These are phyloP conservation scores for Rubus parviflorus DNA, from an alignment of 306 rosid species.

Conservation along the genomic window DNA sequence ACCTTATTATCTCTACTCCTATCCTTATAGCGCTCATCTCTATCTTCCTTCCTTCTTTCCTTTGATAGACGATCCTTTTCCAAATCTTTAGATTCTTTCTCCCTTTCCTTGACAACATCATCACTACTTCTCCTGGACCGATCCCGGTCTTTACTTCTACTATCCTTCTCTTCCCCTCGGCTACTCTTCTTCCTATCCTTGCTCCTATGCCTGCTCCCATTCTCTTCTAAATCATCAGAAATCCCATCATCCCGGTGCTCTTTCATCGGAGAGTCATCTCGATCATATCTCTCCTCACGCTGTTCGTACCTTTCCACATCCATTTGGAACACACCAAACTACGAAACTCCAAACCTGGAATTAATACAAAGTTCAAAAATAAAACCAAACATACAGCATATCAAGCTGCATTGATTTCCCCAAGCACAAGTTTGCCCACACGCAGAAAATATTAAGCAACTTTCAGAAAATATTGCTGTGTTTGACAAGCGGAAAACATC, in stretches of 20 bases:
- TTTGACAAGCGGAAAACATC: not conserved
- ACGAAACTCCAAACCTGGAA: conserved; percentile 12
- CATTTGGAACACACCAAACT: conserved; percentile 28
- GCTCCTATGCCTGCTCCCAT: conserved; percentile 58
- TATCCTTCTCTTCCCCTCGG: conserved; percentile 69
- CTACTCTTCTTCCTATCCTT: conserved; percentile 76
- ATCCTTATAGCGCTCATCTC: conserved; percentile 72
- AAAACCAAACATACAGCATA: not conserved
- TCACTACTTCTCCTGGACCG: conserved; percentile 48
- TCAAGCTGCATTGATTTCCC: not conserved
- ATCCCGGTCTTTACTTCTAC: conserved; percentile 63
- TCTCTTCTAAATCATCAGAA: conserved; percentile 41
- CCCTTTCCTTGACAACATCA: conserved; percentile 50
- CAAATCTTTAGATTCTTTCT: conserved; percentile 46
- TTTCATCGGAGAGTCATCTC: conserved; percentile 40
- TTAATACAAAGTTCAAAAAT: not conserved
- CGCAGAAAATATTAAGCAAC: not conserved
- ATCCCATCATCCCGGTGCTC: conserved; percentile 31
- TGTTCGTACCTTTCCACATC: conserved; percentile 42
- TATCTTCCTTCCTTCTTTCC: conserved; percentile 75
- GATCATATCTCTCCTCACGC: conserved; percentile 47
- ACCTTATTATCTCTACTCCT: conserved; percentile 55
- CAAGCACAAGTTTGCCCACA: not conserved
- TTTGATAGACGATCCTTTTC: conserved; percentile 57
- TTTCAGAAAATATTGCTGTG: not conserved